A percentile compares a stretch with the other conserved stretches of the same genome.
Conservation (phyloP, 2,329 filamentous ascomycete species). For the Talaromyces sp. region DNA sequence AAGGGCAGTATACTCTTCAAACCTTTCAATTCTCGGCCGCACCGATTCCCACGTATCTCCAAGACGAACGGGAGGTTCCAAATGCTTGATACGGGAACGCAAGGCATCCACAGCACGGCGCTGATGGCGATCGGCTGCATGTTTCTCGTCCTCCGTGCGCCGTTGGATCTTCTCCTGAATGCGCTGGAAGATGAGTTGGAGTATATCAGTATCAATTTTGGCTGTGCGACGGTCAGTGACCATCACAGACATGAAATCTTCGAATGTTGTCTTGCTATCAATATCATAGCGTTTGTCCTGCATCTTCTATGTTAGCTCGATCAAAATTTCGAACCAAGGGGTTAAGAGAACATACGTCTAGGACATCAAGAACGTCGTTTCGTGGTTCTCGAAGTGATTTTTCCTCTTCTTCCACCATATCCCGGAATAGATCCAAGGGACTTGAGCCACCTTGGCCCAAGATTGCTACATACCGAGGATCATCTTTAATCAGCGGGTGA, state of each 20-base stretch:
- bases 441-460: slow-evolving; percentile 78
- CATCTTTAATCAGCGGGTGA: slow-evolving; percentile 66
- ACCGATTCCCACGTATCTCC: slow-evolving; percentile 87
- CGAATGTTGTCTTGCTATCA: slow-evolving; percentile 75
- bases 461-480: slow-evolving; percentile 77
- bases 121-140: slow-evolving; percentile 75
- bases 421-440: slow-evolving; percentile 92
- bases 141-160: slow-evolving; percentile 77
- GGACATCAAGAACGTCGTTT: slow-evolving; percentile 79
- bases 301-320: slow-evolving; percentile 31
- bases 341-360: slow-evolving; percentile 61
- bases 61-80: slow-evolving; percentile 74
- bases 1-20: slow-evolving; percentile 78
- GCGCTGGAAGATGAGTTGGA: slow-evolving; percentile 78
- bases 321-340: not conserved
- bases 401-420: slow-evolving; percentile 90
- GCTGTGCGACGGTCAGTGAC: slow-evolving; percentile 81
- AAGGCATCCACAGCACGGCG: slow-evolving; percentile 79
- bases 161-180: slow-evolving; percentile 81
- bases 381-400: slow-evolving; percentile 72
- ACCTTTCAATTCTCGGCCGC: slow-evolving; percentile 69
- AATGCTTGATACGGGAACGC: slow-evolving; percentile 78
- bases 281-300: slow-evolving; percentile 91
- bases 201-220: slow-evolving; percentile 73
- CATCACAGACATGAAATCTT: slow-evolving; percentile 80